Evolutionary conservation across 2,329 filamentous ascomycete species (phyloP), one percentile per base, ranked within the genome.

Genomic region (Aspergillus eucalypticola): DNA sequence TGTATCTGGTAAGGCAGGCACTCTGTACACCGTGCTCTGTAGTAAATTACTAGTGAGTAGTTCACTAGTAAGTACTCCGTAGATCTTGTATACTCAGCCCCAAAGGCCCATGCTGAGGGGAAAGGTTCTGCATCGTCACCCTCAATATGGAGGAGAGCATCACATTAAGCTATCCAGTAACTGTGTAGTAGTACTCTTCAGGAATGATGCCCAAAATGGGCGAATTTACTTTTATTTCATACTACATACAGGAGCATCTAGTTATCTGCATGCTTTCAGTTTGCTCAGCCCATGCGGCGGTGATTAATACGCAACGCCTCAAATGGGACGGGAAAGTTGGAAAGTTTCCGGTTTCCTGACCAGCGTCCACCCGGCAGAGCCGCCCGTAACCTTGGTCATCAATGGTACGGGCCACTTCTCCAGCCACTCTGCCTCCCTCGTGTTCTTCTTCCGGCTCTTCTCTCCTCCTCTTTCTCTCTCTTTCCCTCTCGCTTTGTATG

Each of bases 341-440:
- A 56, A 32, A 27, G 23, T 19, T 23, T 60, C 50, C 35, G 17
- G 42, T 52, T 35, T 35, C 50, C 44, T 55, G 50, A 61, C 59
- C 38, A 50, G 17, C 15, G 44, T 29, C 54, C 48, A n/a, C 42
- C 41, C 23, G 32, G 54, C 57, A 65, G 63, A 65, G 63, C 63
- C 63, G 61, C 63, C 35, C 63, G 48, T 54, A 60, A 52, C 44
- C 46, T 29, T 55, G 19, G 55, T 60, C 55, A 60, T 32, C 42
- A 25, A 17, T 29, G 39, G 58, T 62, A 60, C 55, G 42, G 41
- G 49, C 50, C 49, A 53, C 46, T 27, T 38, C 60, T 59, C 60
- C 59, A 64, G 61, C 64, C 56, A 64, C 61, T 58, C 61, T 58
- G 49, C 50, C 54, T 59, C 50, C 53, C 59, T 63, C 58, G 52